Percentiles rank a stretch among this genome's conserved stretches.
Conservation (phyloP, 2,329 filamentous ascomycete species). For the Knoxdaviesia capensis region DNA sequence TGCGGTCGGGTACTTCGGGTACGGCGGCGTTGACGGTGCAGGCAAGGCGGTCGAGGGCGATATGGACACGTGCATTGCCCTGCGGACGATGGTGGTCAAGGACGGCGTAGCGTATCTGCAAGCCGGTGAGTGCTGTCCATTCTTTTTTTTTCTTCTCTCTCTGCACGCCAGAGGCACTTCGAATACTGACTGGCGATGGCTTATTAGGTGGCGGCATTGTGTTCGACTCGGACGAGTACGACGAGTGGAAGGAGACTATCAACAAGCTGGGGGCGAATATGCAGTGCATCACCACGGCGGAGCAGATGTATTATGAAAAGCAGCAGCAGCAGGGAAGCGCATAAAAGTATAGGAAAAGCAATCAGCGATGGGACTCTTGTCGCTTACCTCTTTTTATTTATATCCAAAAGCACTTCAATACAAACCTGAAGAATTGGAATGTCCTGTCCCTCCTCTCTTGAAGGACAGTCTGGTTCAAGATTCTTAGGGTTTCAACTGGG, state of each 20-base stretch:
- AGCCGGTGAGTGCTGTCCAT: constrained; percentile 25
- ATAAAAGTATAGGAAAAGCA: background rate
- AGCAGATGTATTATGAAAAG: constrained; percentile 35
- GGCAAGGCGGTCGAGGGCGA: constrained; percentile 52
- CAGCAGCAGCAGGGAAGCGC: constrained; percentile 9
- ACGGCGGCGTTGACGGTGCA: constrained; percentile 46
- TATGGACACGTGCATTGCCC: constrained; percentile 70
- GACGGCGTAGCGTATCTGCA: constrained; percentile 84
- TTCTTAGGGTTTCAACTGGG: too few species aligned
- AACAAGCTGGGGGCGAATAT: constrained; percentile 91
- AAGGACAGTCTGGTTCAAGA: too few species aligned
- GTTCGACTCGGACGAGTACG: constrained; percentile 79
- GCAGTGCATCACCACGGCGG: constrained; percentile 68
- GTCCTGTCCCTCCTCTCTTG: background rate
- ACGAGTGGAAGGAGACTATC: constrained; percentile 85
- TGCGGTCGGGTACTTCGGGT: constrained; percentile 92
- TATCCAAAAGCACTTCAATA: too few species aligned
- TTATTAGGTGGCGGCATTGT: constrained; percentile 62
- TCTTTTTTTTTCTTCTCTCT: background rate
- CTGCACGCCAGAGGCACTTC: background rate
- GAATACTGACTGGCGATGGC: constrained; percentile 1
- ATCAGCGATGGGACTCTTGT: too few species aligned
- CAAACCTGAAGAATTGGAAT: too few species aligned
- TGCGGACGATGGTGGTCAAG: constrained; percentile 89
- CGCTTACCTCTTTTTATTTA: too few species aligned